A percentile compares a stretch with the other conserved stretches of the same genome.
These are phyloP conservation scores for Cyberlindnera mrakii DNA, from an alignment of 805 yeast genomes.

Conservation along the genomic window DNA sequence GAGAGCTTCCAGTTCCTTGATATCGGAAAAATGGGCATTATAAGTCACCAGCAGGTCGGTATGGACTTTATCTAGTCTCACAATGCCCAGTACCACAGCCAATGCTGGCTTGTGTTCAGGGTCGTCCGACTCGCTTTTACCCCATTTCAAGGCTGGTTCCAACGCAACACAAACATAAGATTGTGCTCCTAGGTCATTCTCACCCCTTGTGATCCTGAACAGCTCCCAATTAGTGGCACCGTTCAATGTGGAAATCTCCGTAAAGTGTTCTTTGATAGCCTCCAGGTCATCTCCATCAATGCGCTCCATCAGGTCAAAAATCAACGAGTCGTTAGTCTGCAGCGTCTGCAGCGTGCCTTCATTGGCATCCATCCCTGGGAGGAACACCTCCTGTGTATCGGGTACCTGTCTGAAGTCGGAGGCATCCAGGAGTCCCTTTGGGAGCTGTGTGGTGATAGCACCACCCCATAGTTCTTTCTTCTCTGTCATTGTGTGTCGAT, in stretches of 20 bases:
- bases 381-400: slow-evolving; percentile 89
- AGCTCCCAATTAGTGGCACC: slow-evolving; percentile 29
- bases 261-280: slow-evolving; percentile 48
- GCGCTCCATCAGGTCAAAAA: slow-evolving; percentile 58
- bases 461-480: slow-evolving; percentile 69
- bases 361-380: slow-evolving; percentile 31
- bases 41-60: slow-evolving; percentile 61
- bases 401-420: slow-evolving; percentile 78
- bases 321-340: slow-evolving; percentile 45
- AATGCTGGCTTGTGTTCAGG: slow-evolving; percentile 29
- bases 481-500: not conserved
- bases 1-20: slow-evolving; percentile 24
- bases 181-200: slow-evolving; percentile 11
- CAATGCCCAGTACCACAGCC: slow-evolving; percentile 48
- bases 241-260: slow-evolving; percentile 45
- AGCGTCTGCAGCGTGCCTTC: slow-evolving; percentile 26
- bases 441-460: slow-evolving; percentile 57
- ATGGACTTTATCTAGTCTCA: slow-evolving; percentile 42
- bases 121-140: slow-evolving; percentile 27
- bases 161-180: slow-evolving; percentile 31
- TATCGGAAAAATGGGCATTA: slow-evolving; percentile 46
- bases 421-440: slow-evolving; percentile 65
- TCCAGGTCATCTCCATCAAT: slow-evolving; percentile 33
- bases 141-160: slow-evolving; percentile 49
- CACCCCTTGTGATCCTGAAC: slow-evolving; percentile 22